Conservation (phyloP, 441 rosid species). For the Erodium trifolium region DNA sequence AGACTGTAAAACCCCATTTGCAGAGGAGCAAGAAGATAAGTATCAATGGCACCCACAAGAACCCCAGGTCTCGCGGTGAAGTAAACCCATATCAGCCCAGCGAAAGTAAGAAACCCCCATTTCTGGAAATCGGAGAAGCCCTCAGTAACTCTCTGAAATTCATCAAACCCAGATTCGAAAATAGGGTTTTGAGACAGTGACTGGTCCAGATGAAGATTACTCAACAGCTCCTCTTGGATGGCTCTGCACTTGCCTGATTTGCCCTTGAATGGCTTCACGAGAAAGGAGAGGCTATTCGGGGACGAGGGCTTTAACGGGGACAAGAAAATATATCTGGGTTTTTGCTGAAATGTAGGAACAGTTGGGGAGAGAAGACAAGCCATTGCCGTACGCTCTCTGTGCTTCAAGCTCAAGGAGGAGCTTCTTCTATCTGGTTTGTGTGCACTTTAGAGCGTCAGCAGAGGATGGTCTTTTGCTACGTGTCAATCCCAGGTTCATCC, state of each 20-base stretch:
- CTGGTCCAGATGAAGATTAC: conserved; percentile 22
- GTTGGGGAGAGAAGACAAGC: conserved; percentile 35
- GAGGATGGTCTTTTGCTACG: conserved; percentile 38
- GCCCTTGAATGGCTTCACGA: conserved; percentile 21
- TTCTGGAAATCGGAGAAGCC: conserved; percentile 50
- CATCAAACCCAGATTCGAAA: conserved; percentile 35
- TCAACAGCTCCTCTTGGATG: conserved; percentile 36
- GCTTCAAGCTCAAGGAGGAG: neutral
- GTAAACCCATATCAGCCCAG: conserved; percentile 68
- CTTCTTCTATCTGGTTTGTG: neutral
- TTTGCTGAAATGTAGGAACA: conserved; percentile 26
- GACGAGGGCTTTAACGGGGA: conserved; percentile 33
- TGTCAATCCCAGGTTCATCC: conserved; percentile 24
- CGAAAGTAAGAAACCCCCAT: conserved; percentile 48
- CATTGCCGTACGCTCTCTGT: neutral
- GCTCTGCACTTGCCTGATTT: conserved; percentile 37
- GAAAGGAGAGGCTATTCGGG: conserved; percentile 19
- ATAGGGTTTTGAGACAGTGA: conserved; percentile 44
- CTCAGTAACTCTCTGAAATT: conserved; percentile 32
- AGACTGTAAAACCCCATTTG: conserved; percentile 64
- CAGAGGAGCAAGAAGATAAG: conserved; percentile 78
- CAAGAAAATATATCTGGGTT: conserved; percentile 28
- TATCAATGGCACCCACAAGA: conserved; percentile 80
- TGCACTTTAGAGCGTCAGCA: conserved; percentile 19
- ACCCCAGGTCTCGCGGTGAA: conserved; percentile 92